These are phyloP conservation scores for Areca catechu DNA, from an alignment of 176 grass and related monocot genomes.

Conservation along the genomic window DNA sequence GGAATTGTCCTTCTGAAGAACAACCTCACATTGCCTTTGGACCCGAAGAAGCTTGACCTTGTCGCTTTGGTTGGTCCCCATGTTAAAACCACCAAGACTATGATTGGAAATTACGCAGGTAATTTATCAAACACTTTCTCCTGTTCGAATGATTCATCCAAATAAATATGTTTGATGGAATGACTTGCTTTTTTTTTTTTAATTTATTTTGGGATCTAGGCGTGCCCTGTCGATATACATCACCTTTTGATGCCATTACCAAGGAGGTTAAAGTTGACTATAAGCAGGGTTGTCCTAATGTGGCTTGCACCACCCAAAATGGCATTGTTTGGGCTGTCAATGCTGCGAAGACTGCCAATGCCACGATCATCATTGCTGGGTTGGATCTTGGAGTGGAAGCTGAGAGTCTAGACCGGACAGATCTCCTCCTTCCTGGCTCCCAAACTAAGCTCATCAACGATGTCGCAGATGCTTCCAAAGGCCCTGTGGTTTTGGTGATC, in stretches of 20 bases:
- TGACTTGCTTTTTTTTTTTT: neutral
- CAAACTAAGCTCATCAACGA: constrained; percentile 30
- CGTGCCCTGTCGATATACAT: constrained; percentile 39
- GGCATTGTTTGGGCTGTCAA: neutral
- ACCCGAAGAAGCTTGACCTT: neutral
- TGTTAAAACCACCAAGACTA: constrained; percentile 39
- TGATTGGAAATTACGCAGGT: constrained; percentile 48
- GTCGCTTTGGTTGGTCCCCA: constrained; percentile 40
- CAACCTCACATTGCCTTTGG: constrained; percentile 29
- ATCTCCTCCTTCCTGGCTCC: constrained; percentile 43
- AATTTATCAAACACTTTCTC: neutral
- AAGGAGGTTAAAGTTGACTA: constrained; percentile 7
- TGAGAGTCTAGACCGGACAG: constrained; percentile 40
- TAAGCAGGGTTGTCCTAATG: constrained; percentile 26
- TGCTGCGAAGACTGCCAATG: constrained; percentile 8
- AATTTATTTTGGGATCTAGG: neutral
- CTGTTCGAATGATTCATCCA: neutral
- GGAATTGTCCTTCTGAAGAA: constrained; percentile 65
- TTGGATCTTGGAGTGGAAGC: constrained; percentile 37
- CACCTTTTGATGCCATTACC: constrained; percentile 33
- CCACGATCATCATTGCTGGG: constrained; percentile 32
- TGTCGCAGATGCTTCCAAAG: constrained; percentile 26
- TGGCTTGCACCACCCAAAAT: constrained; percentile 15
- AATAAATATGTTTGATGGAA: neutral
- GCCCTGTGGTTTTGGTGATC: constrained; percentile 44